phyloP scores from a whole-genome alignment of 2,329 filamentous ascomycete genomes.

The Anisogramma anomala region DNA sequence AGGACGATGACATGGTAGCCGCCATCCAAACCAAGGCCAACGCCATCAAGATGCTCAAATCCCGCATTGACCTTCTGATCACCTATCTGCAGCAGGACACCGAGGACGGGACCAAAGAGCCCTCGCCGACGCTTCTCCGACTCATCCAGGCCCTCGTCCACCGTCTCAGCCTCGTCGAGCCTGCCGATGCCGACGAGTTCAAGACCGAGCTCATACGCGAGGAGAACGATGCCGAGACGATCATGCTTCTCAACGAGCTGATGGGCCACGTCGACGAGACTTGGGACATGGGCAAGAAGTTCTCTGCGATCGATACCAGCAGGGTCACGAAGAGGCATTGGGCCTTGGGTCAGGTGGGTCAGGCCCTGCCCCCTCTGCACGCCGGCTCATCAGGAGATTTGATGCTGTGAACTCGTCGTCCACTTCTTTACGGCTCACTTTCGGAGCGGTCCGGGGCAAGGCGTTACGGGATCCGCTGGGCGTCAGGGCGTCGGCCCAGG shows the following conservation, averaged over 20 bases:
- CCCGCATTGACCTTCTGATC: constrained; percentile 58
- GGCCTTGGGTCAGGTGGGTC: too few species aligned
- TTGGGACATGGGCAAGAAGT: constrained; percentile 66
- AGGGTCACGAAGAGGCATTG: constrained; percentile 19
- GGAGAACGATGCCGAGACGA: constrained; percentile 71
- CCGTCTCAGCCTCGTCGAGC: constrained; percentile 70
- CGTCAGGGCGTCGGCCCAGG: constrained; percentile 1
- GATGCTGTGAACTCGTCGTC: constrained; percentile 2
- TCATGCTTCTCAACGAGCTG: constrained; percentile 63
- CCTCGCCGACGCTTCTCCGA: constrained; percentile 66
- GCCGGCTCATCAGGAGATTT: constrained; percentile 9
- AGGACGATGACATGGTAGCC: constrained; percentile 51
- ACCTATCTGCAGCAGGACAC: constrained; percentile 58
- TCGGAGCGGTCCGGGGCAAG: neutral
- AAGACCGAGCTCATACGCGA: constrained; percentile 62
- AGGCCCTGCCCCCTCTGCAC: constrained; percentile 15
- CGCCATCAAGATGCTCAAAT: constrained; percentile 84
- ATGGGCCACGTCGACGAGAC: constrained; percentile 61
- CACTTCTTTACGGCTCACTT: neutral
- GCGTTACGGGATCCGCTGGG: constrained; percentile 9
- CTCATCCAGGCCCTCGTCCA: constrained; percentile 78
- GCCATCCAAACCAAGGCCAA: constrained; percentile 78
- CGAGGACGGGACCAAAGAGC: constrained; percentile 23
- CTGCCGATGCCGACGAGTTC: constrained; percentile 54
- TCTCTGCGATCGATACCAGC: constrained; percentile 42